Percentiles rank a stretch among this genome's conserved stretches.
Conservation (phyloP, 768 basidiomycete species). For the Psilocybe cyanescens region DNA sequence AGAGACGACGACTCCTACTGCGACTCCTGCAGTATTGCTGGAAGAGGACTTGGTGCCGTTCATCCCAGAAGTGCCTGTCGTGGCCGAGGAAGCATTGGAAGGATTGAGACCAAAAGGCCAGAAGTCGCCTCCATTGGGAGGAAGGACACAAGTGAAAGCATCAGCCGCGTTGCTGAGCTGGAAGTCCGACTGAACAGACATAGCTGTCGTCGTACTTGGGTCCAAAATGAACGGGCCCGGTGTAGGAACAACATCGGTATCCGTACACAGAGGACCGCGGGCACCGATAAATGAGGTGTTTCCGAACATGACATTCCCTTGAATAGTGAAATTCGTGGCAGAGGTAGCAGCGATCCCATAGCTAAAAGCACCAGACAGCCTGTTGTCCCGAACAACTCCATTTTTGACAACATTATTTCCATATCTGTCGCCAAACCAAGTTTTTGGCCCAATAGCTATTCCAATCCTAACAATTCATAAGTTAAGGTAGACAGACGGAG, state of each 20-base stretch:
- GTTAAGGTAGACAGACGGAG: not conserved
- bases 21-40: conserved; percentile 49
- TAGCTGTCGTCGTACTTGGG: conserved; percentile 38
- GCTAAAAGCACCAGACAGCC: conserved; percentile 68
- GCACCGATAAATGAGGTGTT: conserved; percentile 80
- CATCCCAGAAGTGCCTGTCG: not conserved
- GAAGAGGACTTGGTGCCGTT: conserved; percentile 5
- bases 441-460: conserved; percentile 78
- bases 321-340: conserved; percentile 67
- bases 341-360: conserved; percentile 73
- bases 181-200: conserved; percentile 58
- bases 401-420: conserved; percentile 53
- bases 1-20: conserved; percentile 53
- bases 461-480: conserved; percentile 55
- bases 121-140: conserved; percentile 67
- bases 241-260: conserved; percentile 48
- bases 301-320: conserved; percentile 61
- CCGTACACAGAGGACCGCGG: conserved; percentile 66
- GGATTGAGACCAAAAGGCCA: conserved; percentile 74
- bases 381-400: conserved; percentile 61
- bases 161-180: conserved; percentile 53
- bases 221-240: conserved; percentile 67
- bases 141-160: conserved; percentile 66
- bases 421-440: conserved; percentile 70
- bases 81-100: conserved; percentile 27